Percentiles rank a stretch among this genome's conserved stretches.
phyloP scores from a whole-genome alignment of 495 filamentous ascomycete species.

The Xylaria curta region DNA sequence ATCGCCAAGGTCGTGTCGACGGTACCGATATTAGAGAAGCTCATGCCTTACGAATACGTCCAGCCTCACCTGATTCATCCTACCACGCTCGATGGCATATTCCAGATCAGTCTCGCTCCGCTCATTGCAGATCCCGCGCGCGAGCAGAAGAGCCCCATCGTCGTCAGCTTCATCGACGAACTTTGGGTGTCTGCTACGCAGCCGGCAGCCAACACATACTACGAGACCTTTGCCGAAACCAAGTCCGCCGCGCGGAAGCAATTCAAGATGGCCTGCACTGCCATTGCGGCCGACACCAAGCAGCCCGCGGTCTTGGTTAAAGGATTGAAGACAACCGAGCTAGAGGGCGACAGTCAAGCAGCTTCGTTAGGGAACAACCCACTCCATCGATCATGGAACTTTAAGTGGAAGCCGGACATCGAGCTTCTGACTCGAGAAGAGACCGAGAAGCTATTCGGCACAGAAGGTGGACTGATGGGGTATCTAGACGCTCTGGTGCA shows the following conservation, averaged over 20 bases:
- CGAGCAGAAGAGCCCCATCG: conserved; percentile 4
- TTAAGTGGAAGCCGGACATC: conserved; percentile 3
- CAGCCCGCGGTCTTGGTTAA: neutral
- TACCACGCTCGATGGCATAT: conserved; percentile 32
- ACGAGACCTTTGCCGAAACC: conserved; percentile 6
- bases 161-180: conserved; percentile 4
- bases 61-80: conserved; percentile 47
- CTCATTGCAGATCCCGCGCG: conserved; percentile 3
- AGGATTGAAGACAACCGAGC: conserved; percentile 3
- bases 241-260: neutral
- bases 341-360: neutral
- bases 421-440: neutral
- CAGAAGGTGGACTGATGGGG: conserved; percentile 2
- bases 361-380: neutral
- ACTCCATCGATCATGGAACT: neutral
- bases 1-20: neutral
- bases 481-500: conserved; percentile 19
- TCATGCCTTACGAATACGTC: conserved; percentile 44
- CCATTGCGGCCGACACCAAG: neutral
- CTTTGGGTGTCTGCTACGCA: conserved; percentile 6
- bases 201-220: conserved; percentile 2
- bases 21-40: conserved; percentile 31
- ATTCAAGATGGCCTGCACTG: neutral
- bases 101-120: conserved; percentile 27
- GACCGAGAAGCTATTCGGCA: conserved; percentile 3